Base-by-base conservation (phyloP, 768 basidiomycete species). In the Termitomyces titanicus region DNA sequence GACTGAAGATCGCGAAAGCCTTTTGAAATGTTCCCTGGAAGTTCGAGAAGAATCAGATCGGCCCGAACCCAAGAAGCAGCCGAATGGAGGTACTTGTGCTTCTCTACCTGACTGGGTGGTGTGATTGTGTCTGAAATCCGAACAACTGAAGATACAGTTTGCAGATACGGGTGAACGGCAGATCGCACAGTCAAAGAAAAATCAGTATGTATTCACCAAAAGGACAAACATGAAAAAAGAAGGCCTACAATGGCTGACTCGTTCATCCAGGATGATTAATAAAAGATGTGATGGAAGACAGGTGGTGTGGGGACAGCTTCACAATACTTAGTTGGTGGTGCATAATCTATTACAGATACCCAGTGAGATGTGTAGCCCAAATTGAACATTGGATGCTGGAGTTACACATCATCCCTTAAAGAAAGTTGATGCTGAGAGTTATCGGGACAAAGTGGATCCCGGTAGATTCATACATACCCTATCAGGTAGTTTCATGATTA, bases 401-500 rank as follows among this genome's bases (percentile, higher is more conserved):
- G 25, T 25, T 46, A 11, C 27, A 45, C n/a, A 18, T 11, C 44
- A 45, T 31, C 29, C 11, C 44, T n/a, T n/a, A 31, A 46, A 45
- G 27, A 27, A 44, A 31, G 31, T 31, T 47, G 29, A 47, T 47
- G 31, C 31, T 47, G 46, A 18, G 45, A 47, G 20, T 20, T 29
- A n/a, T 33, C n/a, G 18, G 13, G 33, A n/a, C n/a, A n/a, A n/a
- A 7, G 33, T n/a, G 13, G 13, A 17, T 17, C 5, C 35, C 47
- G 47, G 35, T 27, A 51, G 39, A 43, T 22, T 24, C 29, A 34
- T 31, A 51, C 29, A 34, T 31, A 51, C 40, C 18, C 10, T 43
- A 42, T 51, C 42, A 42, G 39, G 50, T 9, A 52, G 39, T 52
- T 43, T 17, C 40, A 43, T 40, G 39, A 42, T 52, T 42, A 37